Base-by-base conservation (phyloP, 1,284 basidiomycete species). In the Coniferiporia weirii region DNA sequence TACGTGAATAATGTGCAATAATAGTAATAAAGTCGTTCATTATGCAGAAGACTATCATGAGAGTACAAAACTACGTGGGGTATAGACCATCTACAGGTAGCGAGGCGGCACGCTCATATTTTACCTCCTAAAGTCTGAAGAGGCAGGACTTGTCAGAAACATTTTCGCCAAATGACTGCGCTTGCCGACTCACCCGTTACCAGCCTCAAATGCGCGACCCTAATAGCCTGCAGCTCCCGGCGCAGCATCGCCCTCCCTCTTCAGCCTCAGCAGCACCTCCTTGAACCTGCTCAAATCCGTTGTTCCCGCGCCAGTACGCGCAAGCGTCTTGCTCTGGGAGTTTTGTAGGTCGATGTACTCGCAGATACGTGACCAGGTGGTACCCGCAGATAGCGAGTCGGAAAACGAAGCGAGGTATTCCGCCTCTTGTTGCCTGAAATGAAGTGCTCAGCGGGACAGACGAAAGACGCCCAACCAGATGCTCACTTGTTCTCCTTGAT, bases 351-450 rank as follows among this genome's bases (percentile, higher is more conserved):
- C 93, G 61, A 98, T 76, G 56, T 90, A 75, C 52, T 89, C 88
- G 69, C 88, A 89, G 69, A 99, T 95, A 32, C 96, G 87, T 66
- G 94, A 86, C 97, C 97, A 99, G 5, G 95, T 95, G 19, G 96
- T 98, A 38, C 96, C 97, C 61, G 85, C 81, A 0, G 93, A 89
- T 57, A 99, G 82, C 20, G 88, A 85, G 55, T 88, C 86, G 22
- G 84, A 83, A 61, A 95, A 78, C 48, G 79, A 76, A 34, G 86
- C 80, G 46, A 93, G 71, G 76, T 92, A 98, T 60, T 87, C 84
- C 43, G 85, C 84, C 73, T 99, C 97, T 65, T 87, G 80, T 71
- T 98, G 91, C 79, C 95, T 97, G 68, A 4, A n/a, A 43, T 20
- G 19, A 43, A 50, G 13, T n/a, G 34, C 20, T 13, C 4, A 52